Percentiles rank a stretch among this genome's conserved stretches.
Conservation (phyloP, 2,329 filamentous ascomycete genomes). For the Hypoxylon sp. region DNA sequence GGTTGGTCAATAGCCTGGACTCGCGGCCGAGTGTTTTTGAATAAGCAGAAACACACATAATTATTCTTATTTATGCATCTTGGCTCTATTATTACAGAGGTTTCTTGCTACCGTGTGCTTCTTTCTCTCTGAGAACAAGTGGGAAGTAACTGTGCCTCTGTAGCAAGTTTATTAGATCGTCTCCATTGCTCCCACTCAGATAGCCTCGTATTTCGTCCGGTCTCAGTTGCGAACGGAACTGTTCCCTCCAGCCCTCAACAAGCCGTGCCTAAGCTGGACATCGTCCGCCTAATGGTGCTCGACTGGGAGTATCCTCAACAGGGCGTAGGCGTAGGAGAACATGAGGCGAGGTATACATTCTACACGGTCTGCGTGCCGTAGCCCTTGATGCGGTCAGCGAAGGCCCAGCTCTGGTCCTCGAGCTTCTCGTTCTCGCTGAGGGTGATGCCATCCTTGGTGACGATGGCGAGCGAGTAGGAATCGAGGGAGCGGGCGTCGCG, state of each 20-base stretch:
- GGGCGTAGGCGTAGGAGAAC: background rate
- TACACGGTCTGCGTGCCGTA: conserved; percentile 88
- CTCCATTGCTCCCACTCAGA: conserved; percentile 1
- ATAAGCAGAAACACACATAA: conserved; percentile 11
- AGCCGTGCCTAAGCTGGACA: background rate
- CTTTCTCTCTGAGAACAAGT: conserved; percentile 12
- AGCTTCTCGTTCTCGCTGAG: conserved; percentile 87
- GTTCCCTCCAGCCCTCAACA: background rate
- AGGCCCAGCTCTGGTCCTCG: conserved; percentile 97
- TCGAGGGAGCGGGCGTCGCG: conserved; percentile 94
- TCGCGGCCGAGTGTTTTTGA: background rate
- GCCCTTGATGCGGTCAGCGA: conserved; percentile 93
- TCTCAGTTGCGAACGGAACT: conserved; percentile 1
- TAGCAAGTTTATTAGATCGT: conserved; percentile 9
- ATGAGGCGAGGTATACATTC: conserved; percentile 3
- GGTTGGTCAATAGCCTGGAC: background rate
- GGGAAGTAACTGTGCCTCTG: conserved; percentile 15
- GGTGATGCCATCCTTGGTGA: conserved; percentile 90
- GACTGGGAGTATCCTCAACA: background rate
- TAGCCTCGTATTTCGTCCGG: background rate
- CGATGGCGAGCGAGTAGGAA: conserved; percentile 88
- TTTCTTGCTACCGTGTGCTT: conserved; percentile 20
- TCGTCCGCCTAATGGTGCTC: background rate
- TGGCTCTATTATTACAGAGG: conserved; percentile 28
- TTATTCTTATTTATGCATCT: conserved; percentile 25